phyloP scores from a whole-genome alignment of 2,329 filamentous ascomycete genomes.

The Ophiostoma angusticollis region DNA sequence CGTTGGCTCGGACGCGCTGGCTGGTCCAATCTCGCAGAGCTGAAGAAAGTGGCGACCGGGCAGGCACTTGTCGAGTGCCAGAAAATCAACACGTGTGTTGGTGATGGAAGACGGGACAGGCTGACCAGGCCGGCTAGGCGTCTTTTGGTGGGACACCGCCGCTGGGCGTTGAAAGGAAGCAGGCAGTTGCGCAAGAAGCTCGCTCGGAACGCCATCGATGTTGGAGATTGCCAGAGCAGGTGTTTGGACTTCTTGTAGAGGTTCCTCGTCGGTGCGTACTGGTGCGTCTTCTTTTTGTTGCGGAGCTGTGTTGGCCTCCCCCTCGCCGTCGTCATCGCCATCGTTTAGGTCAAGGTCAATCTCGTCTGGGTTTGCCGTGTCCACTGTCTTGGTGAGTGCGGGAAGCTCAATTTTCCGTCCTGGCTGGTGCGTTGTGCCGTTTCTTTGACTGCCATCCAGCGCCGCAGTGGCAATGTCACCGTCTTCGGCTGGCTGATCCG shows the following conservation, averaged over 20 bases:
- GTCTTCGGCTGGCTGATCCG: no score
- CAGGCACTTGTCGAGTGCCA: constrained; percentile 85
- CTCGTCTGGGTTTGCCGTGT: constrained; percentile 46
- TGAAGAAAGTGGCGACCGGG: constrained; percentile 72
- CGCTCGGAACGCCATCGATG: constrained; percentile 37
- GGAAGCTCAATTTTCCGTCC: background rate
- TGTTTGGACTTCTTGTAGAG: constrained; percentile 5
- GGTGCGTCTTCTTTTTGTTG: background rate
- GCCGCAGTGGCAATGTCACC: no score
- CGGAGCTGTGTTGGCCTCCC: background rate
- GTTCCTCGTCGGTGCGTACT: background rate
- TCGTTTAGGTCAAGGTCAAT: constrained; percentile 56
- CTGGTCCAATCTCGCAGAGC: constrained; percentile 49
- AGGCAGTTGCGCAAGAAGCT: constrained; percentile 61
- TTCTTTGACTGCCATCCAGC: constrained; percentile 18
- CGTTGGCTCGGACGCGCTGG: constrained; percentile 23
- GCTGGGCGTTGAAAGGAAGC: constrained; percentile 50
- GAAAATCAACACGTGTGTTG: constrained; percentile 70
- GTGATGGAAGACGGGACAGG: constrained; percentile 59
- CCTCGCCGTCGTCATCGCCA: constrained; percentile 26
- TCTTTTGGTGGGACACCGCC: no score
- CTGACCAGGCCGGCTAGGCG: constrained; percentile 45
- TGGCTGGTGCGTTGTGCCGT: constrained; percentile 4
- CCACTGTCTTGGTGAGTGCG: constrained; percentile 3
- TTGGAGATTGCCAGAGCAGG: constrained; percentile 5